Evolutionary conservation across 495 filamentous ascomycete species (phyloP).

Genomic region (Xylaria telfairii): DNA sequence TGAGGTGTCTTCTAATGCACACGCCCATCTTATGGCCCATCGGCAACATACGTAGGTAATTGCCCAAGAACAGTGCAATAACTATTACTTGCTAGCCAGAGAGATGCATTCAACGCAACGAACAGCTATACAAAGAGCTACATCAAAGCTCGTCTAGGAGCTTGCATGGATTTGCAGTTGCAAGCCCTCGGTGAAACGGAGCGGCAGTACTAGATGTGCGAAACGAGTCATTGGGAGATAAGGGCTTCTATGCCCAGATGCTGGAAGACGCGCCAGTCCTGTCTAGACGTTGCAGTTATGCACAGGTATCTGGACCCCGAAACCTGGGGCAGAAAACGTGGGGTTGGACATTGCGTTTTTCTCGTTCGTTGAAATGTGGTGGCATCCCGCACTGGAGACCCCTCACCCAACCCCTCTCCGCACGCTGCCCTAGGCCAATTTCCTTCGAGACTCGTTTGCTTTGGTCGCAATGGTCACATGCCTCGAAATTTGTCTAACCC

Average conservation of each 20-base stretch:
- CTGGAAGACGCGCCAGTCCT: background rate
- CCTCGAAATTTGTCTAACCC: background rate
- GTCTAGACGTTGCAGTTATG: background rate
- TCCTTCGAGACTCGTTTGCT: background rate
- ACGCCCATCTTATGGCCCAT: background rate
- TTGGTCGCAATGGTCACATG: slow-evolving; percentile 11
- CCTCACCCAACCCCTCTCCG: slow-evolving; percentile 11
- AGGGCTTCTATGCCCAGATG: background rate
- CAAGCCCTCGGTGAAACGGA: background rate
- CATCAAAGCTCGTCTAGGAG: too few species aligned
- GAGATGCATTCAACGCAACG: background rate
- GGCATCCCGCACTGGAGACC: background rate
- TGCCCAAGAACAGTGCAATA: background rate
- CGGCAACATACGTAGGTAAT: background rate
- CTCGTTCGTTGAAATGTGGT: slow-evolving; percentile 1
- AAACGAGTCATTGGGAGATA: background rate
- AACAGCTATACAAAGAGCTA: background rate
- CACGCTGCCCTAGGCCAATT: background rate
- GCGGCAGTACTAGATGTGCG: background rate
- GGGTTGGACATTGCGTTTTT: slow-evolving; percentile 6
- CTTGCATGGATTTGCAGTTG: background rate
- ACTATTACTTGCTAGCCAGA: background rate
- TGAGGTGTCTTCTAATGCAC: background rate
- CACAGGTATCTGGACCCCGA: slow-evolving; percentile 21
- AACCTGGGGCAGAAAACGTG: slow-evolving; percentile 19